These are phyloP conservation scores for Pestalotiopsis fici DNA, from an alignment of 2,329 filamentous ascomycete species.

Conservation along the genomic window DNA sequence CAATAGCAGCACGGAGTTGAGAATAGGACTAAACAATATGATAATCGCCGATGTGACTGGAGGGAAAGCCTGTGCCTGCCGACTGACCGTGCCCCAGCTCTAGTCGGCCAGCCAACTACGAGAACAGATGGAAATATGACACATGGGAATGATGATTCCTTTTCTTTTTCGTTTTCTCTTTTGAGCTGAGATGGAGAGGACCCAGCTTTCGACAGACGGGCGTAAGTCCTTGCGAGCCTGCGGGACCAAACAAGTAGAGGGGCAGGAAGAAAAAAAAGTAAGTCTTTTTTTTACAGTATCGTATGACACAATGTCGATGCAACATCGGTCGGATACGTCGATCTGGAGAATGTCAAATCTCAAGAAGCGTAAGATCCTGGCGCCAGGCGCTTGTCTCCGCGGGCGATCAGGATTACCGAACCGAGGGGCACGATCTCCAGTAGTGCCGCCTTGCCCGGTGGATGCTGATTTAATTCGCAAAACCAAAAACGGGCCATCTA, in stretches of 20 bases:
- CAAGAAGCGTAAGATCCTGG: constrained; percentile 21
- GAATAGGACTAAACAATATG: constrained; percentile 1
- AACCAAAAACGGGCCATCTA: background rate
- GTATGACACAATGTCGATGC: constrained; percentile 31
- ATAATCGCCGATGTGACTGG: background rate
- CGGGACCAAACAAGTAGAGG: background rate
- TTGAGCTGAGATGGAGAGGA: background rate
- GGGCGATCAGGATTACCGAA: constrained; percentile 4
- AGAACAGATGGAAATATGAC: constrained; percentile 8
- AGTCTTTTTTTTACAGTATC: constrained; percentile 9
- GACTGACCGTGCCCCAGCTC: background rate
- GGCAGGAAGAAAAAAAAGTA: background rate
- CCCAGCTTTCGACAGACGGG: background rate
- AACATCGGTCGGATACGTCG: constrained; percentile 29
- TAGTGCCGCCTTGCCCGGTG: background rate
- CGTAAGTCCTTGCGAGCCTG: background rate
- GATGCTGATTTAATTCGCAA: background rate
- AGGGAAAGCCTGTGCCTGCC: background rate
- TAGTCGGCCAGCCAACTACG: background rate
- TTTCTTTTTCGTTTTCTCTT: background rate
- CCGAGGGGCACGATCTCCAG: background rate
- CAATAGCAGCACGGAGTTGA: constrained; percentile 17
- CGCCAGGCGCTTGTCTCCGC: constrained; percentile 20
- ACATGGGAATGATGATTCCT: background rate
- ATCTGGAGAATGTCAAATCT: constrained; percentile 31